These are phyloP conservation scores for Albophoma yamanashiensis DNA, from an alignment of 2,329 filamentous ascomycete genomes.

Conservation along the genomic window DNA sequence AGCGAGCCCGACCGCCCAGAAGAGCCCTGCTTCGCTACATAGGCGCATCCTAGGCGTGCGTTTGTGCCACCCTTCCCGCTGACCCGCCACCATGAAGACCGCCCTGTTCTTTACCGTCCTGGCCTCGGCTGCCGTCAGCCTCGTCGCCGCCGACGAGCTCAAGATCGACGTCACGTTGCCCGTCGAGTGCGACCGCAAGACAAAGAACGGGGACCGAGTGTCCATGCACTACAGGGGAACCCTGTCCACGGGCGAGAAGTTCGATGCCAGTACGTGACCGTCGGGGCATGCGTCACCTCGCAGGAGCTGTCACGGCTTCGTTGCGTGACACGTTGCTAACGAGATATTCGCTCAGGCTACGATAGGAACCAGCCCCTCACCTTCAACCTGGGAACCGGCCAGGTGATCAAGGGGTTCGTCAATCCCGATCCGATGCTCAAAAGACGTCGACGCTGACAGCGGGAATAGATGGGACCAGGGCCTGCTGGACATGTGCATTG, in stretches of 20 bases:
- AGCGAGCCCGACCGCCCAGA: background rate
- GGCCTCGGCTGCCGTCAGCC: conserved; percentile 38
- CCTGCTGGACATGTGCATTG: conserved; percentile 86
- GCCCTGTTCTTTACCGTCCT: conserved; percentile 38
- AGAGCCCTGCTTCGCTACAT: background rate
- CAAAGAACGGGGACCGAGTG: conserved; percentile 64
- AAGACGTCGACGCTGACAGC: conserved; percentile 6
- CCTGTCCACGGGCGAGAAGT: conserved; percentile 65
- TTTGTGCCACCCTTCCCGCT: background rate
- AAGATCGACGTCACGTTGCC: conserved; percentile 66
- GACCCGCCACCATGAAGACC: conserved; percentile 34
- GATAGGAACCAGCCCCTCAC: conserved; percentile 64
- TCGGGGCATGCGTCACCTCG: too few species aligned
- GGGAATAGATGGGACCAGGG: conserved; percentile 72
- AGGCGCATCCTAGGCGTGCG: background rate
- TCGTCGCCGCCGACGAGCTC: conserved; percentile 49
- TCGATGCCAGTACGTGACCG: conserved; percentile 56
- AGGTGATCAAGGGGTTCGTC: conserved; percentile 78
- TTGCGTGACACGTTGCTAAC: background rate
- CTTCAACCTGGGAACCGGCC: conserved; percentile 69
- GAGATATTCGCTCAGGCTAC: conserved; percentile 40
- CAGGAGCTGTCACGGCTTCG: background rate
- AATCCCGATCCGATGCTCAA: background rate
- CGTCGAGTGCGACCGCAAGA: conserved; percentile 73
- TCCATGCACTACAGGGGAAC: conserved; percentile 85